Conservation (phyloP, 108 stramenopile species). For the Chaetoceros tenuissimus region DNA sequence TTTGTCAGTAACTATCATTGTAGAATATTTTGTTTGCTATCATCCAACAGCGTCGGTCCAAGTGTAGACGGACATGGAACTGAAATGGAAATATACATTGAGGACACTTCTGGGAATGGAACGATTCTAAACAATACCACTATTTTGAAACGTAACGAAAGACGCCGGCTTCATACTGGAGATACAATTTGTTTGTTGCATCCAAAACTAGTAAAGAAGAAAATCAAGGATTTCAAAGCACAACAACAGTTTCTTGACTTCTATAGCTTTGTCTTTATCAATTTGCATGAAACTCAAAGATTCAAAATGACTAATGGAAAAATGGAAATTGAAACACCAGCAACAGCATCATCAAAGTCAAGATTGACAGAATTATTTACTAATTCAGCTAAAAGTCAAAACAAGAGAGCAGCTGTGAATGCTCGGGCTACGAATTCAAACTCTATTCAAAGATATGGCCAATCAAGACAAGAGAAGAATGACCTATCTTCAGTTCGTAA, state of each 20-base stretch:
- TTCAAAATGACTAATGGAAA: neutral
- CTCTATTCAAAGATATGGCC: constrained; percentile 3
- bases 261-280: constrained; percentile 74
- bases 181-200: constrained; percentile 90
- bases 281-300: constrained; percentile 39
- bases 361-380: neutral
- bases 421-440: constrained; percentile 18
- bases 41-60: neutral
- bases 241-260: constrained; percentile 33
- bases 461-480: neutral
- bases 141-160: constrained; percentile 56
- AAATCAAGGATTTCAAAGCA: constrained; percentile 18
- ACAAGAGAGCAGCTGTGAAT: constrained; percentile 5
- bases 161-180: constrained; percentile 79
- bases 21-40: constrained; percentile 49
- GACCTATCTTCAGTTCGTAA: neutral
- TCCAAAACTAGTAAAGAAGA: constrained; percentile 48
- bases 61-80: neutral
- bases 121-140: constrained; percentile 78
- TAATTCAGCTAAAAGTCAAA: neutral
- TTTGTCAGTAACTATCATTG: constrained; percentile 76
- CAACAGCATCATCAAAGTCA: neutral
- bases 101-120: constrained; percentile 89
- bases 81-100: constrained; percentile 72
- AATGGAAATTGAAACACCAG: neutral